phyloP scores from a whole-genome alignment of 805 yeast species.

The Starmerella stellata region DNA sequence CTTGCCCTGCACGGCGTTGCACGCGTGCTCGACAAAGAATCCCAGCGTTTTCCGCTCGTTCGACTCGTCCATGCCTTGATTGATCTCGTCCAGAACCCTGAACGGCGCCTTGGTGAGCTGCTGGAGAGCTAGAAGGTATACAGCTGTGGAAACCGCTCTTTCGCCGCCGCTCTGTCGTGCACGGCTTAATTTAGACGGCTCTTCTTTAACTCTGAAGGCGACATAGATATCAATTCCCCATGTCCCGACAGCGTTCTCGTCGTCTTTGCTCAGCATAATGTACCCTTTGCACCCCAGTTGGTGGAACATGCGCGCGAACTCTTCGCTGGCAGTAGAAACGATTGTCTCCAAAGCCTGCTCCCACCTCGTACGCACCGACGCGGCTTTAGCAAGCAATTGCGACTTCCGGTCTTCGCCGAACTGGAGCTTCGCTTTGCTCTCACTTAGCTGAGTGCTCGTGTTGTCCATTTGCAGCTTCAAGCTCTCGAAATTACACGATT shows the following conservation, averaged over 20 bases:
- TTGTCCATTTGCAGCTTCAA: conserved; percentile 1
- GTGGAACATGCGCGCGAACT: conserved; percentile 48
- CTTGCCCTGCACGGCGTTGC: conserved; percentile 25
- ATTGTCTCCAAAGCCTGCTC: conserved; percentile 41
- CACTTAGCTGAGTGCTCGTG: conserved; percentile 1
- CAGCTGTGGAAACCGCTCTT: conserved; percentile 83
- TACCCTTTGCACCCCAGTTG: conserved; percentile 79
- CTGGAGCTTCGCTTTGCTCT: conserved; percentile 2
- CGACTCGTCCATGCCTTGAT: conserved; percentile 94
- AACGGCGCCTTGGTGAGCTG: conserved; percentile 78
- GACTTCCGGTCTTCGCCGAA: conserved; percentile 2
- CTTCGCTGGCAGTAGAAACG: conserved; percentile 37
- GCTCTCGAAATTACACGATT: conserved; percentile 2
- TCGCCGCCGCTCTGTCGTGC: conserved; percentile 96
- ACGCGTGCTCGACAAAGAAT: conserved; percentile 70
- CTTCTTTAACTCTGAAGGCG: conserved; percentile 62
- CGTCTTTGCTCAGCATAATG: conserved; percentile 38
- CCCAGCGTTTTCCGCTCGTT: conserved; percentile 78
- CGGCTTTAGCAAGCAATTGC: conserved; percentile 3
- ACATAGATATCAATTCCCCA: conserved; percentile 80
- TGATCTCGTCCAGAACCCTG: conserved; percentile 91
- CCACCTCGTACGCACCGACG: conserved; percentile 29
- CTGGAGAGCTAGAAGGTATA: conserved; percentile 78
- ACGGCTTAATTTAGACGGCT: conserved; percentile 54
- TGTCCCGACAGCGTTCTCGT: conserved; percentile 19